These are phyloP conservation scores for Diutina mesorugosa DNA, from an alignment of 1,139 yeast species.

Conservation along the genomic window DNA sequence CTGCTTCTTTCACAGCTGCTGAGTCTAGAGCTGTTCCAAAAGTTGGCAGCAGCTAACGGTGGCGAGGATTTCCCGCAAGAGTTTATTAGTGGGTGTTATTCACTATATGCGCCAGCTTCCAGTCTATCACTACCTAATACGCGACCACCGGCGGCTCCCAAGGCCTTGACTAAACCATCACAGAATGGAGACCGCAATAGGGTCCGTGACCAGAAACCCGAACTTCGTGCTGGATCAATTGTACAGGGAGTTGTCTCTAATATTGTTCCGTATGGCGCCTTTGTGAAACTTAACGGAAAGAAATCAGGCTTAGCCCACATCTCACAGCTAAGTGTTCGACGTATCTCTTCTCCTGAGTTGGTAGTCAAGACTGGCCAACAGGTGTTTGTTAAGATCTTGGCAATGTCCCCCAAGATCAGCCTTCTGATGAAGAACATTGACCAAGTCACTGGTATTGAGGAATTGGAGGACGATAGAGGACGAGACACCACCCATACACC, in stretches of 20 bases:
- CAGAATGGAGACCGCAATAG: background rate
- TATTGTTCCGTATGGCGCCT: constrained; percentile 66
- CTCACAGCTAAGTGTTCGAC: constrained; percentile 45
- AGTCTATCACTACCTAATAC: background rate
- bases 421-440: constrained; percentile 68
- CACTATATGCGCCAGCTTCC: background rate
- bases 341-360: constrained; percentile 49
- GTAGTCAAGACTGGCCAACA: constrained; percentile 42
- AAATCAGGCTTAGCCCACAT: constrained; percentile 63
- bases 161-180: background rate
- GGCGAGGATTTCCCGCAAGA: constrained; percentile 44
- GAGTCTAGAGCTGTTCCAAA: constrained; percentile 20
- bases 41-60: constrained; percentile 41
- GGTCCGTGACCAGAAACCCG: background rate
- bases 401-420: constrained; percentile 38
- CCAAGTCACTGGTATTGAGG: constrained; percentile 44
- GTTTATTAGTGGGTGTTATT: constrained; percentile 10
- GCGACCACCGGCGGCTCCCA: background rate
- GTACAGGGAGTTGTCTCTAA: constrained; percentile 51
- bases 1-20: background rate
- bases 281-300: constrained; percentile 27
- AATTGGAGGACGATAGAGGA: constrained; percentile 12
- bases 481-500: background rate
- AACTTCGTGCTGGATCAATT: constrained; percentile 27
- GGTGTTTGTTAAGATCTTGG: constrained; percentile 51